A percentile compares a stretch with the other conserved stretches of the same genome.
These are phyloP conservation scores for Microdochium paspali DNA, from an alignment of 2,329 filamentous ascomycete genomes.

Conservation along the genomic window DNA sequence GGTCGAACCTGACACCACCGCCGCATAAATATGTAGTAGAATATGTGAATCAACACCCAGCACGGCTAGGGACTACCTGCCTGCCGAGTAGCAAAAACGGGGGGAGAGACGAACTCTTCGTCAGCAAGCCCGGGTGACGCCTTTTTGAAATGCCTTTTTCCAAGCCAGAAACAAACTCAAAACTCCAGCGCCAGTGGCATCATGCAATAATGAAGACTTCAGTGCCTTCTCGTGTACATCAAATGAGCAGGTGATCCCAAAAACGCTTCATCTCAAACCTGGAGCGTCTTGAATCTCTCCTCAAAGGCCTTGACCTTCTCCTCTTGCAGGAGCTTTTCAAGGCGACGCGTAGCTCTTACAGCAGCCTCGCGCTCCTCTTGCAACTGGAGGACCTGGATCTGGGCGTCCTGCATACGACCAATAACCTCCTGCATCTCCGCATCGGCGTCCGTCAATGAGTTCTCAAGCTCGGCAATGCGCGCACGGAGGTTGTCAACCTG, in stretches of 20 bases:
- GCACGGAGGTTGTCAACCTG: conserved; percentile 69
- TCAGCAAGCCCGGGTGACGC: neutral
- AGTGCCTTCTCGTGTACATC: neutral
- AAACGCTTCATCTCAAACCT: neutral
- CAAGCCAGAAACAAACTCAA: neutral
- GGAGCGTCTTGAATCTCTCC: conserved; percentile 1
- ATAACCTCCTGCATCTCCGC: conserved; percentile 79
- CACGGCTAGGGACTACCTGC: neutral
- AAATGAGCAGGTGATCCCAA: too few relatives aligned
- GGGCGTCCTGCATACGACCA: conserved; percentile 69
- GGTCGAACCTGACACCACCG: neutral
- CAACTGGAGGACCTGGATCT: conserved; percentile 74
- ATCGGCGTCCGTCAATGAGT: conserved; percentile 66
- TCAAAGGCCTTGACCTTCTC: conserved; percentile 50
- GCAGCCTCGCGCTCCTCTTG: conserved; percentile 69
- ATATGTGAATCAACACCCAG: neutral
- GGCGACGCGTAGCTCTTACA: conserved; percentile 57
- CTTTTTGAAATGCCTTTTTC: neutral
- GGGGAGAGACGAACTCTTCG: neutral
- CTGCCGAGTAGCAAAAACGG: neutral
- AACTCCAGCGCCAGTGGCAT: neutral
- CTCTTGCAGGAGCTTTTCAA: conserved; percentile 57
- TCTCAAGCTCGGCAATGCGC: conserved; percentile 77
- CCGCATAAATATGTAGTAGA: neutral
- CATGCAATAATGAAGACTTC: neutral